A percentile compares a stretch with the other conserved stretches of the same genome.
Conservation (phyloP, 768 basidiomycete species). For the Coprinellus micaceus region DNA sequence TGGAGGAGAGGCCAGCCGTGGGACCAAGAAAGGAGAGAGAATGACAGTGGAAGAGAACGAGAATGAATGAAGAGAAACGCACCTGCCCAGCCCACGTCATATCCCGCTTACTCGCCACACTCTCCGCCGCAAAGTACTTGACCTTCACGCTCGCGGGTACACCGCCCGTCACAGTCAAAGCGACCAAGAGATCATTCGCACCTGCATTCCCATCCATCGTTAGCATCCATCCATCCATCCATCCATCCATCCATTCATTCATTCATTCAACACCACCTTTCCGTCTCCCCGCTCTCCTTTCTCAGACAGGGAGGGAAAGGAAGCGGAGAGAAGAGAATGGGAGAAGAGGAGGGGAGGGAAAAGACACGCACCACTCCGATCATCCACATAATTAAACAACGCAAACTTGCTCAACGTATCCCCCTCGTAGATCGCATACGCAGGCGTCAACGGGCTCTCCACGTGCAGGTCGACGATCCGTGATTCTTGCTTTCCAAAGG, state of each 20-base stretch:
- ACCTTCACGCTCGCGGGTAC: slow-evolving; percentile 45
- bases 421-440: slow-evolving; percentile 73
- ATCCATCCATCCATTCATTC: too few relatives aligned
- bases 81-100: slow-evolving; percentile 81
- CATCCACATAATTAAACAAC: slow-evolving; percentile 57
- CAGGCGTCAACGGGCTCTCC: slow-evolving; percentile 54
- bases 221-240: too few relatives aligned
- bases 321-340: too few relatives aligned
- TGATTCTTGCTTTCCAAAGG: slow-evolving; percentile 53
- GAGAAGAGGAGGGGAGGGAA: too few relatives aligned
- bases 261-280: too few relatives aligned
- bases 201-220: slow-evolving; percentile 53
- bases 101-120: slow-evolving; percentile 57
- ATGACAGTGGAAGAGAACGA: not conserved
- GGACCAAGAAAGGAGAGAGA: not conserved
- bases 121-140: slow-evolving; percentile 55
- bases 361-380: too few relatives aligned
- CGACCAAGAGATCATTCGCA: slow-evolving; percentile 50
- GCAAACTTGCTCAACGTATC: slow-evolving; percentile 57
- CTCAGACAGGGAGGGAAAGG: too few relatives aligned
- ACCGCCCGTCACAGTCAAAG: slow-evolving; percentile 44
- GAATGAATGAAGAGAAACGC: slow-evolving; percentile 10
- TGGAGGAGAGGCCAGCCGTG: too few relatives aligned
- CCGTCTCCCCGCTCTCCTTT: too few relatives aligned
- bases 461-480: slow-evolving; percentile 63